Evolutionary conservation across 352 stramenopile species (phyloP).

Genomic region (Phytophthora pluvialis): DNA sequence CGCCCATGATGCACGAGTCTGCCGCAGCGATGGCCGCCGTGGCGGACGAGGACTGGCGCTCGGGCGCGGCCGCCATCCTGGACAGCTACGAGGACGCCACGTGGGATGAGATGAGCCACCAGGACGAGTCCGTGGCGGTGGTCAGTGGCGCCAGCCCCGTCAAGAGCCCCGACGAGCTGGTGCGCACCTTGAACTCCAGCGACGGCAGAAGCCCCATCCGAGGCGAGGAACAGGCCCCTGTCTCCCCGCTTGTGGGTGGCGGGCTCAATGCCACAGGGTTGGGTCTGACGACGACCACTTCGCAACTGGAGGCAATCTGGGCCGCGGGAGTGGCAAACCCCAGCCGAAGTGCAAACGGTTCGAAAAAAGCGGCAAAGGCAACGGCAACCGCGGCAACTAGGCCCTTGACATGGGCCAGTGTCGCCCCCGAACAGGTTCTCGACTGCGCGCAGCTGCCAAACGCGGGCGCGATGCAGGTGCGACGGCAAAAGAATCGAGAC

Average conservation of each 20-base stretch:
- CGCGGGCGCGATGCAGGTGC: constrained; percentile 32
- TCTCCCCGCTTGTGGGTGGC: constrained; percentile 2
- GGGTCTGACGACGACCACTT: too few species aligned
- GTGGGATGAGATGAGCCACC: constrained; percentile 30
- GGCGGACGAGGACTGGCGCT: constrained; percentile 27
- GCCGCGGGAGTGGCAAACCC: constrained; percentile 21
- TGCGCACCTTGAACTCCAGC: constrained; percentile 18
- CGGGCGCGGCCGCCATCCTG: constrained; percentile 19
- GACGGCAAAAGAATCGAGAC: constrained; percentile 34
- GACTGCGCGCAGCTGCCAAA: constrained; percentile 30
- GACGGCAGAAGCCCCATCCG: constrained; percentile 21
- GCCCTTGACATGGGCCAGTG: constrained; percentile 26
- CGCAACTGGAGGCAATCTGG: constrained; percentile 28
- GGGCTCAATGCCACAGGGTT: background rate
- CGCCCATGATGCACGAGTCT: constrained; percentile 28
- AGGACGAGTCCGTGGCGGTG: constrained; percentile 3
- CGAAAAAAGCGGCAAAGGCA: constrained; percentile 29
- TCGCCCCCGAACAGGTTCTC: constrained; percentile 27
- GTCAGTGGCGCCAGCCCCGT: constrained; percentile 25
- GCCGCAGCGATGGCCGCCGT: constrained; percentile 2
- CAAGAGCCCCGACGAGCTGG: constrained; percentile 17
- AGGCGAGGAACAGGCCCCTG: constrained; percentile 19
- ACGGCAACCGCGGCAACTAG: constrained; percentile 13
- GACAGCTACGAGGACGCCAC: constrained; percentile 27
- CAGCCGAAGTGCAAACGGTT: constrained; percentile 15